Evolutionary conservation across 2,329 filamentous ascomycete species (phyloP).

Genomic region (Botrytis porri): DNA sequence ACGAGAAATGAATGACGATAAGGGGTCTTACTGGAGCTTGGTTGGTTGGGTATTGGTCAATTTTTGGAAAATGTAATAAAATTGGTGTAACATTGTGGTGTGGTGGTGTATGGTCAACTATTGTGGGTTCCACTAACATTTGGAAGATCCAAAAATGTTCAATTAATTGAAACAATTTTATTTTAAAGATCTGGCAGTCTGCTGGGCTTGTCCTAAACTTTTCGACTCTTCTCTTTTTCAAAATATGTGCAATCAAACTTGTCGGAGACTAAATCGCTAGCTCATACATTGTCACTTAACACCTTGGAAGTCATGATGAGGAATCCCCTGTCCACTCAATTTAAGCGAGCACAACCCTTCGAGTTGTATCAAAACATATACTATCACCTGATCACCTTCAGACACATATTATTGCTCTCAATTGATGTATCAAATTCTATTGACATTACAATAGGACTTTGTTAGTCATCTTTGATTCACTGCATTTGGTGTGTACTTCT

Average conservation of each 20-base stretch:
- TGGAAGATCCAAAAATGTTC: conserved; percentile 11
- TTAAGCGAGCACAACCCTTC: not conserved
- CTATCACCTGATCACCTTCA: not conserved
- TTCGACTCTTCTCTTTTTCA: too few relatives aligned
- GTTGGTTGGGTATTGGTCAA: conserved; percentile 11
- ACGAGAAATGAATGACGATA: conserved; percentile 19
- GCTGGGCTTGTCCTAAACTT: not conserved
- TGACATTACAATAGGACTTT: too few relatives aligned
- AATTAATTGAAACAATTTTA: not conserved
- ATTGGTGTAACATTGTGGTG: not conserved
- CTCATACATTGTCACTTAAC: not conserved
- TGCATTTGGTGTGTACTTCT: not conserved
- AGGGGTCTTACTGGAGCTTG: conserved; percentile 17
- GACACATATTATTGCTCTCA: not conserved
- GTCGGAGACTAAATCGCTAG: not conserved
- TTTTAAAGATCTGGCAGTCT: not conserved
- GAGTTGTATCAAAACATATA: not conserved
- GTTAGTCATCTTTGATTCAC: not conserved
- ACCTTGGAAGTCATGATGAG: not conserved
- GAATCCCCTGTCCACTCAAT: not conserved
- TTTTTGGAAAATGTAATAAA: not conserved
- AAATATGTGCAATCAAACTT: not conserved
- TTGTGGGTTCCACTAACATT: not conserved
- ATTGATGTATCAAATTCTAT: not conserved
- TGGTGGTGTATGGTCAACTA: conserved; percentile 12